Percentiles rank a stretch among this genome's conserved stretches.
Conservation (phyloP, 148 eudicot genomes). For the Vaccinium corymbosum region DNA sequence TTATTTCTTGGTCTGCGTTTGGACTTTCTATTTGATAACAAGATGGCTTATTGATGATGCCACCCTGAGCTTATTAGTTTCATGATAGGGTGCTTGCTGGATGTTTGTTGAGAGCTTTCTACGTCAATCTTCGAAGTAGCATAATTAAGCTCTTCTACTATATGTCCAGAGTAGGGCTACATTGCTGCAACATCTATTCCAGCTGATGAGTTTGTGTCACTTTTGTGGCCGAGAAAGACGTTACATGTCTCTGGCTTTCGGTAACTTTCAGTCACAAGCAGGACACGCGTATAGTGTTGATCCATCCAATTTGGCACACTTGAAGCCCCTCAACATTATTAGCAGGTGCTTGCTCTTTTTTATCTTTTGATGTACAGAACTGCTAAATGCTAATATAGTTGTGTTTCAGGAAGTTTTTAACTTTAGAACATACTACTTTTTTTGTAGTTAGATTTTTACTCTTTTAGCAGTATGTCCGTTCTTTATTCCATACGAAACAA, state of each 20-base stretch:
- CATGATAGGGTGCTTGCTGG: background rate
- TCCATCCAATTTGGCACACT: conserved; percentile 32
- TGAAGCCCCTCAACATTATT: conserved; percentile 53
- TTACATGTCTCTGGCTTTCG: conserved; percentile 30
- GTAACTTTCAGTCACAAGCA: conserved; percentile 33
- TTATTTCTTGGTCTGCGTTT: background rate
- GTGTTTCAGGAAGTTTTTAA: conserved; percentile 8
- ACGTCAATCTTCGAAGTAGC: background rate
- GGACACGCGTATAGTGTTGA: conserved; percentile 42
- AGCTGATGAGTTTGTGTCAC: background rate
- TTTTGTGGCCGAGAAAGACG: conserved; percentile 44
- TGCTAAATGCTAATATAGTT: background rate
- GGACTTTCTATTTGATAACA: background rate
- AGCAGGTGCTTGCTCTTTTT: conserved; percentile 36
- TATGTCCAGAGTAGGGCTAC: background rate
- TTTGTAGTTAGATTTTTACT: background rate
- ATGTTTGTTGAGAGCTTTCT: background rate
- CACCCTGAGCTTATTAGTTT: background rate
- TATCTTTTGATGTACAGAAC: background rate
- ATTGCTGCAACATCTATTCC: background rate
- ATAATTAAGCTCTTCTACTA: conserved; percentile 10
- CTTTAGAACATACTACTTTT: background rate
- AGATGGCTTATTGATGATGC: background rate
- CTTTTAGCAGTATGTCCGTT: background rate
- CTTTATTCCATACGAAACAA: conserved; percentile 13